A percentile compares a stretch with the other conserved stretches of the same genome.
Conservation (phyloP, 2,329 filamentous ascomycete species). For the Exserohilum rostratum region DNA sequence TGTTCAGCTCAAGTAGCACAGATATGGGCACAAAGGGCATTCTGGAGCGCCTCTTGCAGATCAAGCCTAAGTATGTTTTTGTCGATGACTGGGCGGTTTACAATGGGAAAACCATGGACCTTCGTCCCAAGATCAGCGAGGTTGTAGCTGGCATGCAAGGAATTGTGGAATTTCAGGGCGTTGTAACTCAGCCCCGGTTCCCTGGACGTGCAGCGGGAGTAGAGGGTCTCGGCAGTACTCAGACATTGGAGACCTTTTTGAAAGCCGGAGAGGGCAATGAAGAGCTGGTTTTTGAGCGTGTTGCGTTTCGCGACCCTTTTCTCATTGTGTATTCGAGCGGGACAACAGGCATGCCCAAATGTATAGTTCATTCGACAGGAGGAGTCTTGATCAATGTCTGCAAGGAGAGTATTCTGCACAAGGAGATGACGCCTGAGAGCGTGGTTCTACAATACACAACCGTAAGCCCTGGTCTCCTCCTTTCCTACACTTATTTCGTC, state of each 20-base stretch:
- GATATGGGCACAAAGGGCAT: slow-evolving; percentile 84
- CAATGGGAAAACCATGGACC: slow-evolving; percentile 75
- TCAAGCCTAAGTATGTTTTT: slow-evolving; percentile 80
- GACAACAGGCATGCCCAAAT: slow-evolving; percentile 83
- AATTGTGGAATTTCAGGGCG: slow-evolving; percentile 65
- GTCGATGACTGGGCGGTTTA: slow-evolving; percentile 82
- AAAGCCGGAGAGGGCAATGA: slow-evolving; percentile 46
- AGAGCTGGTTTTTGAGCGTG: slow-evolving; percentile 61
- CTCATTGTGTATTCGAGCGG: slow-evolving; percentile 79
- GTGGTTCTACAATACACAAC: slow-evolving; percentile 65
- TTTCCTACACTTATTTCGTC: neutral
- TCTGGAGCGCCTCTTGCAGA: slow-evolving; percentile 74
- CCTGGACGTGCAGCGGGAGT: slow-evolving; percentile 63
- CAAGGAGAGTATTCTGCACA: slow-evolving; percentile 67
- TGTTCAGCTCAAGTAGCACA: slow-evolving; percentile 78
- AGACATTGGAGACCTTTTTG: slow-evolving; percentile 53
- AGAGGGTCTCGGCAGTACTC: slow-evolving; percentile 56
- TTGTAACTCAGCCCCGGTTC: slow-evolving; percentile 73
- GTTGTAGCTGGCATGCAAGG: slow-evolving; percentile 67
- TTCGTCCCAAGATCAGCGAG: slow-evolving; percentile 73
- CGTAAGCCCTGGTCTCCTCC: slow-evolving; percentile 28
- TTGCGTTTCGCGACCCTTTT: slow-evolving; percentile 76
- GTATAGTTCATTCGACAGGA: slow-evolving; percentile 79
- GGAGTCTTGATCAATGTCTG: slow-evolving; percentile 63
- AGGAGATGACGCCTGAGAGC: slow-evolving; percentile 52